These are phyloP conservation scores for Cardamine resedifolia DNA, from an alignment of 345 rosid genomes.

Conservation along the genomic window DNA sequence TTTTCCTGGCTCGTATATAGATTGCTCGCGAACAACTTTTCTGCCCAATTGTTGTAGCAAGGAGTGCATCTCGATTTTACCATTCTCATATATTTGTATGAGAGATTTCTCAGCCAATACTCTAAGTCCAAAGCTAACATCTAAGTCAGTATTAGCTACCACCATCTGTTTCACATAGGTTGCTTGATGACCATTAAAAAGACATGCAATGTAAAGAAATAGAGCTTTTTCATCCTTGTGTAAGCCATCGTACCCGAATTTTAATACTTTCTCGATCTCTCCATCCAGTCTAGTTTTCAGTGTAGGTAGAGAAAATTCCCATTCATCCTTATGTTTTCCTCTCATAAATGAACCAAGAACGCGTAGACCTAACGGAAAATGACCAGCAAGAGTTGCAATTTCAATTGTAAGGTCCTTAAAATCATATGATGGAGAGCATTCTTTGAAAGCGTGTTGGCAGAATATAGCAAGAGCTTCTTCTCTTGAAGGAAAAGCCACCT, in stretches of 20 bases:
- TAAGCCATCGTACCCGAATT: not conserved
- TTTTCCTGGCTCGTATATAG: not conserved
- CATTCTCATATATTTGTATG: not conserved
- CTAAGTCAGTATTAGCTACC: not conserved
- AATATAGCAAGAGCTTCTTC: constrained; percentile 1
- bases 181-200: not conserved
- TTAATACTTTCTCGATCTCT: not conserved
- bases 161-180: not conserved
- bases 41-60: not conserved
- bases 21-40: not conserved
- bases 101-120: not conserved
- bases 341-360: not conserved
- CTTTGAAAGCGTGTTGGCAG: not conserved
- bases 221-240: not conserved
- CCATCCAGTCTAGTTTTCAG: not conserved
- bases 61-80: not conserved
- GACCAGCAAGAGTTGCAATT: not conserved
- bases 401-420: not conserved
- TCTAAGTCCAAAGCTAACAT: not conserved
- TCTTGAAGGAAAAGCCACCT: not conserved
- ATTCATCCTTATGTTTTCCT: not conserved
- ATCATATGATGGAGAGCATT: not conserved
- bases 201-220: not conserved
- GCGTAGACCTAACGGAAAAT: not conserved
- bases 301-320: not conserved